Evolutionary conservation across 768 basidiomycete genomes (phyloP).

Genomic region (Mycena pura): DNA sequence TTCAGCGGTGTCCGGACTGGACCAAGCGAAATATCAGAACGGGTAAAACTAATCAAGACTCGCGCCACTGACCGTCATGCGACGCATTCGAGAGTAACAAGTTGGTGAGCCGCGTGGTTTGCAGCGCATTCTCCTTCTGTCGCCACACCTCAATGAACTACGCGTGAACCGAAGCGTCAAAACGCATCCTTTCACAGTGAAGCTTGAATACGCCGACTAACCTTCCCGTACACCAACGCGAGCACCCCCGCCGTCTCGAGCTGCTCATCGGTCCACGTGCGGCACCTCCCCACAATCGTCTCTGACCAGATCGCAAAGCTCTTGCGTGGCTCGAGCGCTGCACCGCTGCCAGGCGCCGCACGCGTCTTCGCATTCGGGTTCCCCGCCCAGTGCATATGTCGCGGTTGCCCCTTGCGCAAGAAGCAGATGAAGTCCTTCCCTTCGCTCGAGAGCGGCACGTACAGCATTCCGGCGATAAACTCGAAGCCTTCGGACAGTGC

Average conservation of each 20-base stretch:
- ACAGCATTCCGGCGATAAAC: slow-evolving; percentile 75
- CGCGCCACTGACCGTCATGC: slow-evolving; percentile 69
- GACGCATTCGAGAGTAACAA: slow-evolving; percentile 81
- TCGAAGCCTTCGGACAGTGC: slow-evolving; percentile 52
- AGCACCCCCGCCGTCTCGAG: slow-evolving; percentile 82
- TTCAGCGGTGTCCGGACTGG: slow-evolving; percentile 78
- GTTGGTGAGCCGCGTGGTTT: slow-evolving; percentile 75
- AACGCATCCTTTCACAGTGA: background rate
- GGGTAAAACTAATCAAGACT: background rate
- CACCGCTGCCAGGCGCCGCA: slow-evolving; percentile 35
- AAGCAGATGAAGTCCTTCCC: slow-evolving; percentile 86
- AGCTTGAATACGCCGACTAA: slow-evolving; percentile 28
- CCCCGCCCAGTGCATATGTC: slow-evolving; percentile 82
- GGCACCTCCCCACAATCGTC: slow-evolving; percentile 68
- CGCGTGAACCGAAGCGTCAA: background rate
- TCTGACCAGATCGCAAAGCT: slow-evolving; percentile 86
- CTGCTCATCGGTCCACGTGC: slow-evolving; percentile 84
- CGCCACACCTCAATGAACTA: slow-evolving; percentile 89
- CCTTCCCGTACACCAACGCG: slow-evolving; percentile 80
- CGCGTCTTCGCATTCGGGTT: slow-evolving; percentile 63
- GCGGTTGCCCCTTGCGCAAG: slow-evolving; percentile 74
- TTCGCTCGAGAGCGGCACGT: slow-evolving; percentile 73
- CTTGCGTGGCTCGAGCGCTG: slow-evolving; percentile 74
- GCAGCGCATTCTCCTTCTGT: slow-evolving; percentile 77
- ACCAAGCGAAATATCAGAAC: background rate